Conservation (phyloP, 179 eudicot species). For the Nepenthes alata region DNA sequence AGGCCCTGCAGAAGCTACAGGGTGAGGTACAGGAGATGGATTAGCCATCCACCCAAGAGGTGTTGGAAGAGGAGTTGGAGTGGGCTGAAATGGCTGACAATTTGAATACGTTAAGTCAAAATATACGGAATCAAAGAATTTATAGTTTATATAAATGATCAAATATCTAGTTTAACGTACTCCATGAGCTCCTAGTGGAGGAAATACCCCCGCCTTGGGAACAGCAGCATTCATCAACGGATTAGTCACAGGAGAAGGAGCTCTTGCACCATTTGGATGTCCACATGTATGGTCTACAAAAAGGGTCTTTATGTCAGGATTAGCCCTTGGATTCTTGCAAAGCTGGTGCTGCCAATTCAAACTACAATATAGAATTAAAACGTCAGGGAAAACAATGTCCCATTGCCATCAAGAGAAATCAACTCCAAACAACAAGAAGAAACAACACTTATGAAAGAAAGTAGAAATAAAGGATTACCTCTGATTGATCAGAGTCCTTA, state of each 20-base stretch:
- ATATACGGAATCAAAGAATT: slow-evolving; percentile 1
- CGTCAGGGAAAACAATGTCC: slow-evolving; percentile 8
- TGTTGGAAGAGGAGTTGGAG: slow-evolving; percentile 45
- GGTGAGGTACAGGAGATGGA: slow-evolving; percentile 63
- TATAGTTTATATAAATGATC: slow-evolving; percentile 2
- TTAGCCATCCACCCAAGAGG: slow-evolving; percentile 83
- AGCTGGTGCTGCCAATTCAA: slow-evolving; percentile 94
- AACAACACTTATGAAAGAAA: not conserved
- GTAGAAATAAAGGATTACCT: slow-evolving; percentile 13
- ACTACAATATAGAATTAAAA: slow-evolving; percentile 30
- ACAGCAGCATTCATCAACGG: slow-evolving; percentile 49
- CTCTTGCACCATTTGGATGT: slow-evolving; percentile 75
- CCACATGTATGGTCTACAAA: slow-evolving; percentile 87
- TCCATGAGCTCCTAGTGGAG: slow-evolving; percentile 70
- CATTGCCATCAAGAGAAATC: not conserved
- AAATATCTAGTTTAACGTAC: slow-evolving; percentile 32
- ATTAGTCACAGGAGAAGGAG: slow-evolving; percentile 79
- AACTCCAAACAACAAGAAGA: not conserved
- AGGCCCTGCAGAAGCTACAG: slow-evolving; percentile 64
- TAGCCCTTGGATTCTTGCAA: slow-evolving; percentile 73
- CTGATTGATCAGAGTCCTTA: slow-evolving; percentile 38
- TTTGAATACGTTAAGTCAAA: slow-evolving; percentile 12
- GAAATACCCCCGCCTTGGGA: slow-evolving; percentile 61
- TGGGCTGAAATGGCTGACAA: slow-evolving; percentile 58
- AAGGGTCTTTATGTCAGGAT: slow-evolving; percentile 83